Evolutionary conservation across 306 rosid species (phyloP), one percentile per base, ranked within the genome.

Genomic region (Cajanus cajan): DNA sequence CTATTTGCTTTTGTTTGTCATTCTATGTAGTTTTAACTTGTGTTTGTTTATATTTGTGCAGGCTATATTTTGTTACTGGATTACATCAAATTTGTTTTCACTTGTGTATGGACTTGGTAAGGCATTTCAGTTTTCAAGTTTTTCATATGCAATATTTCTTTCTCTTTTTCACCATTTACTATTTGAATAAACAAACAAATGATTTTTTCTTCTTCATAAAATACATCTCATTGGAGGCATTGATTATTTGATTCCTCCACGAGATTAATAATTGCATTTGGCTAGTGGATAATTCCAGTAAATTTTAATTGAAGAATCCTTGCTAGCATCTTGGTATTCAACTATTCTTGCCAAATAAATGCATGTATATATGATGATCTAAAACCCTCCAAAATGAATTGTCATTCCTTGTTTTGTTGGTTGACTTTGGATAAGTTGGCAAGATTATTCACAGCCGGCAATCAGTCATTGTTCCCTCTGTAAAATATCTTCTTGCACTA

Each of bases 1-100:
- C 11, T 31, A 15, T 50, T 5, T 14, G 8, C 41, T 69, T 78
- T 68, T 31, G 24, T 73, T 82, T 72, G 45, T 77, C 50, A 25
- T 16, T 73, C 59, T 62, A 68, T 73, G 16, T 19, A 64, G 13
- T 58, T 62, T 80, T 41, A 73, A 68, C 85, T 67, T 81, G 73
- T 73, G 8, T 36, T 48, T 2, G 4, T 62, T 33, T 25, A 59
- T 64, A 58, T 77, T 18, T 69, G 36, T 85, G 94, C 98, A 95
- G 96, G 98, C 97, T 61, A 76, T 92, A 86, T 92, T 91, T 81
- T 92, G 98, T 85, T 95, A 92, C 88, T 95, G 96, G 98, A 4
- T 95, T 47, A 95, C 98, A 15, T 89, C 98, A 68, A 92, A 92
- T 80, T 45, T 89, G 84, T 95, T 95, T 78, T 90, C 98, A 0